Percentiles rank a stretch among this genome's conserved stretches.
Conservation (phyloP, 371 early-diverging fungal species). For the Smittium culicis region DNA sequence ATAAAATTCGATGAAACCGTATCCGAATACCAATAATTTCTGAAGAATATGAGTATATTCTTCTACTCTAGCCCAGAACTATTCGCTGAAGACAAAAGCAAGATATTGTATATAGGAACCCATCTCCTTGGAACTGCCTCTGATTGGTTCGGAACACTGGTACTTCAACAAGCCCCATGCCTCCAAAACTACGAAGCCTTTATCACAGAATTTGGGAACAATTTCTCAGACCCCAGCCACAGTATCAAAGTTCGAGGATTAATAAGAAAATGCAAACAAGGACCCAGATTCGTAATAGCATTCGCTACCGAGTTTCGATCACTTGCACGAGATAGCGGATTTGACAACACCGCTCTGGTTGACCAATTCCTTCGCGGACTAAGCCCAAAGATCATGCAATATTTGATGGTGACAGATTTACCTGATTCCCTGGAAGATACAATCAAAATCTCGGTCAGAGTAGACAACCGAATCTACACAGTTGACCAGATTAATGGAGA, state of each 20-base stretch:
- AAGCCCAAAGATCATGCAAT: neutral
- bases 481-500: neutral
- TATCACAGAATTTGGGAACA: neutral
- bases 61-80: neutral
- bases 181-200: neutral
- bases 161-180: too few species aligned
- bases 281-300: neutral
- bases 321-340: neutral
- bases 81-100: neutral
- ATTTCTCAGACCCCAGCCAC: slow-evolving; percentile 8
- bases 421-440: neutral
- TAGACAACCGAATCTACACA: neutral
- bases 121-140: neutral
- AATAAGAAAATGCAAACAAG: neutral
- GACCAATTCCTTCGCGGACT: slow-evolving; percentile 3
- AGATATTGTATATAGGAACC: slow-evolving; percentile 1
- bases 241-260: neutral
- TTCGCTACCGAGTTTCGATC: slow-evolving; percentile 2
- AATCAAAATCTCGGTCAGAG: neutral
- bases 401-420: slow-evolving; percentile 1
- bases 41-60: neutral
- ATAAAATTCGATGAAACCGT: neutral
- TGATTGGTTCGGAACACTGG: neutral
- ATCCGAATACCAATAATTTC: neutral
- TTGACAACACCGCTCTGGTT: neutral